Conservation (phyloP, 2,329 filamentous ascomycete species). For the Hymenoscyphus infarciens region DNA sequence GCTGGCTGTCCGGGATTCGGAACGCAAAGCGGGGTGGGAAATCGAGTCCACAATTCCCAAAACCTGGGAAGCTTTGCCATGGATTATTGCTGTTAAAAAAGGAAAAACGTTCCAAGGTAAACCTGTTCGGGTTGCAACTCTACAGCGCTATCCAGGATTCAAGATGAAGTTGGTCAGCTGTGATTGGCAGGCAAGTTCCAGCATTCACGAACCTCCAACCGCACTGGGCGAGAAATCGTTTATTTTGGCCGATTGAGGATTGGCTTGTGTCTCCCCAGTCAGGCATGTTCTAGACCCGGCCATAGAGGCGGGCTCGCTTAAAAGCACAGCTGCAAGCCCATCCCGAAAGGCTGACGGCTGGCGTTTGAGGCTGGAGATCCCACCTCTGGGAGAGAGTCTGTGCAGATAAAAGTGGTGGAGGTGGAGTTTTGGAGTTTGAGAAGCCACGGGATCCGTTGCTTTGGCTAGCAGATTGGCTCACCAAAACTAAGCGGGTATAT, state of each 20-base stretch:
- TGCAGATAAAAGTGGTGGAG: not conserved
- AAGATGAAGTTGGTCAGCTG: not conserved
- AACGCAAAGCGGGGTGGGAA: not conserved
- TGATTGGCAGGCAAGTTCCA: conserved; percentile 1
- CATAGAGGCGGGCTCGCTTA: not conserved
- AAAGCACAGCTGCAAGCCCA: not conserved
- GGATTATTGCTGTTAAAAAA: not conserved
- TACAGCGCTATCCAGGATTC: not conserved
- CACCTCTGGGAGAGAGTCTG: not conserved
- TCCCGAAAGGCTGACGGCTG: not conserved
- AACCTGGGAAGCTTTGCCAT: not conserved
- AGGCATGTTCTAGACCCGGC: conserved; percentile 19
- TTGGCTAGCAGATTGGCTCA: not conserved
- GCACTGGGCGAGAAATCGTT: conserved; percentile 16
- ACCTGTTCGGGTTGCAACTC: not conserved
- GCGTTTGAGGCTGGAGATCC: not conserved
- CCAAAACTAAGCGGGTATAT: not conserved
- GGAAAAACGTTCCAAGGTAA: not conserved
- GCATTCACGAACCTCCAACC: not conserved
- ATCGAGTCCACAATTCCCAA: not conserved
- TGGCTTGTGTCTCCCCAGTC: conserved; percentile 10
- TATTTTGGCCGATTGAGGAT: conserved; percentile 24
- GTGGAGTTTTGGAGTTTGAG: not conserved
- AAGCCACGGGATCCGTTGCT: not conserved
- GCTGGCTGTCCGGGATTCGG: conserved; percentile 4